Evolutionary conservation across 164 flowering plant species (phyloP), one percentile per base, ranked within the genome.

Genomic region (Hamamelis virginiana): DNA sequence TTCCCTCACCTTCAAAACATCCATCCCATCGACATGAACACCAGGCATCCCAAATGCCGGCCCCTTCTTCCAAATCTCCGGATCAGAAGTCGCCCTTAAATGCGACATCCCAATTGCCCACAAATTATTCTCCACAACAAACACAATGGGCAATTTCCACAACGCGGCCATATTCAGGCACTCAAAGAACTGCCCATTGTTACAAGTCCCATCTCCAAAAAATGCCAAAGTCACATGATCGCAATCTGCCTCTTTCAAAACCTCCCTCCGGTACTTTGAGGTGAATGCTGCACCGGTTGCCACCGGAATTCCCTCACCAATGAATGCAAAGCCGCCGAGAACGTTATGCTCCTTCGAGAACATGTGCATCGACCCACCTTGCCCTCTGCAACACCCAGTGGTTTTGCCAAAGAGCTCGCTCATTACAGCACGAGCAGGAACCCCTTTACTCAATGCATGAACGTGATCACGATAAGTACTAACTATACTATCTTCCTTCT

Each of bases 71-170:
- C 91, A 91, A 72, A 93, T 93, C 80, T 87, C 83, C 3, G 97
- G 97, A 80, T 88, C 97, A 3, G 97, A 91, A 52, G 98, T 94
- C 1, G 98, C 89, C 71, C 98, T 84, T 76, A 90, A 66, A 73
- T 94, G 97, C 2, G 96, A 90, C 98, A 92, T 94, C 68, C 98
- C 98, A 80, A 94, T 94, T 9, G 98, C 98, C 98, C 98, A 94
- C 85, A 94, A 80, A 76, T 94, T 94, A 56, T 94, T 94, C 84
- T 94, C 98, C 75, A 91, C 98, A 61, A 93, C 94, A 84, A 91
- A 93, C 26, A 93, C 75, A 64, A 91, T 89, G 0, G 98, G 98
- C 80, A 93, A 66, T 76, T 91, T 93, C 95, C 95, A 93, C 77
- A 93, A 65, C 0, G 89, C 87, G 4, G 98, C 98, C 98, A 92